These are phyloP conservation scores for Trichomonascaceae sp. DNA, from an alignment of 1,139 yeast species.

Conservation along the genomic window DNA sequence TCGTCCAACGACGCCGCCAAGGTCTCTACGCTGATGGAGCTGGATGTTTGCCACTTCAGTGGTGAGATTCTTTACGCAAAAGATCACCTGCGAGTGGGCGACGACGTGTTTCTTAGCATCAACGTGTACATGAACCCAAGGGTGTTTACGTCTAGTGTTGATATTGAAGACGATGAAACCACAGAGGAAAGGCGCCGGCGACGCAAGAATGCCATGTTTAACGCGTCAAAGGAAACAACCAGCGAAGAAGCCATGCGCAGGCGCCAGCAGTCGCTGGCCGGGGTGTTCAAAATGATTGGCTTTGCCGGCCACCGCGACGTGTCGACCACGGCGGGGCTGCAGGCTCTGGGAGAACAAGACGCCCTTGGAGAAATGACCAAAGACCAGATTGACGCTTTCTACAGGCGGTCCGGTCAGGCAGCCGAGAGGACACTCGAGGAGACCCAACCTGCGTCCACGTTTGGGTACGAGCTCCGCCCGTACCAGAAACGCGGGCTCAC, in stretches of 20 bases:
- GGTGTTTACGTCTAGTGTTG: slow-evolving; percentile 30
- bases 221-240: slow-evolving; percentile 35
- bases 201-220: slow-evolving; percentile 9
- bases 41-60: slow-evolving; percentile 41
- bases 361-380: slow-evolving; percentile 37
- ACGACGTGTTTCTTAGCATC: slow-evolving; percentile 48
- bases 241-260: slow-evolving; percentile 41
- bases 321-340: slow-evolving; percentile 11
- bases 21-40: slow-evolving; percentile 52
- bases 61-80: slow-evolving; percentile 50
- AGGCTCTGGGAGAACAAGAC: slow-evolving; percentile 14
- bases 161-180: slow-evolving; percentile 2
- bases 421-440: slow-evolving; percentile 40
- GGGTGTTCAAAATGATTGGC: slow-evolving; percentile 41
- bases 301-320: slow-evolving; percentile 13
- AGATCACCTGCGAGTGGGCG: slow-evolving; percentile 55
- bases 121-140: slow-evolving; percentile 44
- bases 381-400: slow-evolving; percentile 67
- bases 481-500: slow-evolving; percentile 74
- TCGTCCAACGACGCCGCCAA: slow-evolving; percentile 63
- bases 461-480: slow-evolving; percentile 43
- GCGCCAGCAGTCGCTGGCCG: slow-evolving; percentile 44
- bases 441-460: slow-evolving; percentile 52
- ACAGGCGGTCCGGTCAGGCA: slow-evolving; percentile 41
- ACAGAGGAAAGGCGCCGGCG: slow-evolving; percentile 1